Percentiles rank a stretch among this genome's conserved stretches.
These are phyloP conservation scores for Asterochloris erici DNA, from an alignment of 139 green algal genomes.

Conservation along the genomic window DNA sequence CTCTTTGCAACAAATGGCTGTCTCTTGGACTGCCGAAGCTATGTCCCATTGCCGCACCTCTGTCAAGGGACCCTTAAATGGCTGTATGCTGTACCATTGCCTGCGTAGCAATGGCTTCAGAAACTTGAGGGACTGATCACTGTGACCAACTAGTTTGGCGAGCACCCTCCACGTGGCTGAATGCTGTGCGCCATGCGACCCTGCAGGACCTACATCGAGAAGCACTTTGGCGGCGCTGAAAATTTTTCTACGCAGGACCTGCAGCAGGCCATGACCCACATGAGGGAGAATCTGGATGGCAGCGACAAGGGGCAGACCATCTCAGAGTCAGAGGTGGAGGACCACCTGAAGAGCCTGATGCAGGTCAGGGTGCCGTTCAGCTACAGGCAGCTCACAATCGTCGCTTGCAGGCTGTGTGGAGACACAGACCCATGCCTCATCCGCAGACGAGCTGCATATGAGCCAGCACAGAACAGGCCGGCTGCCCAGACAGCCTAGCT, in stretches of 20 bases:
- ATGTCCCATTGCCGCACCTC: too few relatives aligned
- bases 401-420: neutral
- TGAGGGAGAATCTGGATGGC: conserved; percentile 35
- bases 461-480: too few relatives aligned
- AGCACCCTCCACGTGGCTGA: conserved; percentile 32
- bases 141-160: neutral
- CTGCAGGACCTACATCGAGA: conserved; percentile 33
- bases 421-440: too few relatives aligned
- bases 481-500: too few relatives aligned
- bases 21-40: neutral
- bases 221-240: conserved; percentile 18
- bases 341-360: conserved; percentile 36
- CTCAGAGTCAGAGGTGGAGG: conserved; percentile 32
- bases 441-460: too few relatives aligned
- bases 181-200: conserved; percentile 33
- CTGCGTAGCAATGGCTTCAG: neutral
- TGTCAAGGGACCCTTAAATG: too few relatives aligned
- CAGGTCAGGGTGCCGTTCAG: conserved; percentile 8
- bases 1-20: neutral
- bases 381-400: neutral
- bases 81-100: neutral
- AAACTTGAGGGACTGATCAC: neutral
- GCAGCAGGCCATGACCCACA: conserved; percentile 18
- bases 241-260: conserved; percentile 33
- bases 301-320: conserved; percentile 32